phyloP scores from a whole-genome alignment of 345 rosid species.

The Lepidium didymum region DNA sequence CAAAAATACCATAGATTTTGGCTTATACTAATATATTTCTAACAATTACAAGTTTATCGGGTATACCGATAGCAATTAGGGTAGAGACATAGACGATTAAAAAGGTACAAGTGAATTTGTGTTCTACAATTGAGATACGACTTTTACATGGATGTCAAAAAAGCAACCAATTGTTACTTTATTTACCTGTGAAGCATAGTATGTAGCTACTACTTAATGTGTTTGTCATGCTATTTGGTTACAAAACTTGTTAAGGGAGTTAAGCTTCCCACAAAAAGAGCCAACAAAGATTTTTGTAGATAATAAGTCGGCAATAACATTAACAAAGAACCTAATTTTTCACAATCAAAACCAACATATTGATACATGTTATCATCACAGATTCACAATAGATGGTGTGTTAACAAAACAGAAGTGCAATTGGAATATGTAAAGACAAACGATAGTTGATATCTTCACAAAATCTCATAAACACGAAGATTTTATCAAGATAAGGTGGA shows the following conservation, averaged over 20 bases:
- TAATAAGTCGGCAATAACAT: background rate
- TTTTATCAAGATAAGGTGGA: background rate
- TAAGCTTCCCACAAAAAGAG: background rate
- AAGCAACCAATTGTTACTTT: background rate
- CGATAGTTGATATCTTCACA: background rate
- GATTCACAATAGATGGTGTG: background rate
- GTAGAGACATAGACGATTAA: background rate
- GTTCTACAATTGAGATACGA: background rate
- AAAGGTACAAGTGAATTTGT: background rate
- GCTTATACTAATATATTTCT: background rate
- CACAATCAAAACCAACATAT: background rate
- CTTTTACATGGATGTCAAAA: background rate
- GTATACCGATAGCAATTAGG: background rate
- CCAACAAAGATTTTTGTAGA: background rate
- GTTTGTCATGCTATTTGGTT: background rate
- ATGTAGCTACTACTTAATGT: background rate
- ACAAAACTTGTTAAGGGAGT: background rate
- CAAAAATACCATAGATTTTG: background rate
- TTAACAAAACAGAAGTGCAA: background rate
- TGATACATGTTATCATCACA: background rate
- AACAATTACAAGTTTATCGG: background rate
- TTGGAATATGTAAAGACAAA: background rate
- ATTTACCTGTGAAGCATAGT: background rate
- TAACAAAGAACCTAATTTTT: background rate
- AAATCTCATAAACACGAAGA: background rate